A percentile compares a stretch with the other conserved stretches of the same genome.
Conservation (phyloP, 352 stramenopile species). For the Salisapilia sapeloensis region DNA sequence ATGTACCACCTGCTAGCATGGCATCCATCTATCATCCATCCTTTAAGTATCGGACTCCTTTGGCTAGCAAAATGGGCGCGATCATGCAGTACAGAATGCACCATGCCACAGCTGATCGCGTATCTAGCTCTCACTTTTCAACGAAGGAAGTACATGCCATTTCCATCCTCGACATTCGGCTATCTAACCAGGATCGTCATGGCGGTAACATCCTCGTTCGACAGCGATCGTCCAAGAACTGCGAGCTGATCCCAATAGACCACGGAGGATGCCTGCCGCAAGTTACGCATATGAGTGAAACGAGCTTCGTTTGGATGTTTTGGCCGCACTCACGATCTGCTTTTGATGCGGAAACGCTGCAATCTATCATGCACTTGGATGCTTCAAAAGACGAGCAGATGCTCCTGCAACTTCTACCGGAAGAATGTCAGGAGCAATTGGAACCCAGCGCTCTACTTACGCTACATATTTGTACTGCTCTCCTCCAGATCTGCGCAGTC, state of each 20-base stretch:
- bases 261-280: slow-evolving; percentile 55
- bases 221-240: slow-evolving; percentile 7
- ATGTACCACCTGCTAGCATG: slow-evolving; percentile 26
- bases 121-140: slow-evolving; percentile 22
- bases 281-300: slow-evolving; percentile 23
- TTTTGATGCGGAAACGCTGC: slow-evolving; percentile 11
- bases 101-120: slow-evolving; percentile 39
- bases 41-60: slow-evolving; percentile 12
- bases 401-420: slow-evolving; percentile 10
- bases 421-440: slow-evolving; percentile 4
- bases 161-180: slow-evolving; percentile 58
- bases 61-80: slow-evolving; percentile 17
- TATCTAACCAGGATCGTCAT: slow-evolving; percentile 70
- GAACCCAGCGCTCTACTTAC: slow-evolving; percentile 25
- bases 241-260: slow-evolving; percentile 43
- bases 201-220: slow-evolving; percentile 52
- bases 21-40: slow-evolving; percentile 13
- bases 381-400: slow-evolving; percentile 11
- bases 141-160: slow-evolving; percentile 42
- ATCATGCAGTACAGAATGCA: slow-evolving; percentile 47
- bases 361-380: slow-evolving; percentile 22
- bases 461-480: slow-evolving; percentile 20
- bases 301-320: slow-evolving; percentile 45
- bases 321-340: slow-evolving; percentile 44
- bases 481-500: slow-evolving; percentile 32